Conservation (phyloP, 106 monocot species). For the Xerophyta viscosa region DNA sequence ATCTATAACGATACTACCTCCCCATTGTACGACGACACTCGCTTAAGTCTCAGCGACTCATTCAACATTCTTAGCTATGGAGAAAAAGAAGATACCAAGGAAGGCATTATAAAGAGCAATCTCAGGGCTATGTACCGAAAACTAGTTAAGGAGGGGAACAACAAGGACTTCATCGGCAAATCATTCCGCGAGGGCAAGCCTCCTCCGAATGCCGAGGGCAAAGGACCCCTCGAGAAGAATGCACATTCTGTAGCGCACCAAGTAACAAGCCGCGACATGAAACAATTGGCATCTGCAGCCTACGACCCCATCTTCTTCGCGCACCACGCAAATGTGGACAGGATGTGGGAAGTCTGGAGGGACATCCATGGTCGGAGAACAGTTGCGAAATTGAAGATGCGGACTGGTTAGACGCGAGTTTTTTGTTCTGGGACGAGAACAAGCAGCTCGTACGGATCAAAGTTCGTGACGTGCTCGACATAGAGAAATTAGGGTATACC, state of each 20-base stretch:
- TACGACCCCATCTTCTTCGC: conserved; percentile 7
- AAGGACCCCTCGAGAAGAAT: background rate
- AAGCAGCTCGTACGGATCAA: conserved; percentile 6
- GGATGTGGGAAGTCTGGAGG: conserved; percentile 10
- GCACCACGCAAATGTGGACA: conserved; percentile 9
- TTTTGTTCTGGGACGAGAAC: conserved; percentile 19
- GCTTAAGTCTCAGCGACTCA: too few relatives aligned
- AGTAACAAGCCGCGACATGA: background rate
- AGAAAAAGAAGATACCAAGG: too few relatives aligned
- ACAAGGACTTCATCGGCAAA: too few relatives aligned
- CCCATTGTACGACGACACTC: too few relatives aligned
- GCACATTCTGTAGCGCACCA: background rate
- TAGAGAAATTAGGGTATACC: background rate
- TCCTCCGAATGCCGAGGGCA: background rate
- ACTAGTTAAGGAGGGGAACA: too few relatives aligned
- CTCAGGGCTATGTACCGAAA: too few relatives aligned
- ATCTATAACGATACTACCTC: background rate
- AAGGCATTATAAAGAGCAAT: too few relatives aligned
- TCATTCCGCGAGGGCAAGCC: too few relatives aligned
- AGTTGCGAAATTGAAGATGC: background rate
- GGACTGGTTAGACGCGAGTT: conserved; percentile 11
- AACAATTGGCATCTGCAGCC: background rate
- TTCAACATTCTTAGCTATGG: too few relatives aligned
- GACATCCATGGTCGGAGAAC: background rate
- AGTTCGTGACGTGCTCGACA: background rate